phyloP scores from a whole-genome alignment of 305 asterid species.

The Fraxinus platypoda region DNA sequence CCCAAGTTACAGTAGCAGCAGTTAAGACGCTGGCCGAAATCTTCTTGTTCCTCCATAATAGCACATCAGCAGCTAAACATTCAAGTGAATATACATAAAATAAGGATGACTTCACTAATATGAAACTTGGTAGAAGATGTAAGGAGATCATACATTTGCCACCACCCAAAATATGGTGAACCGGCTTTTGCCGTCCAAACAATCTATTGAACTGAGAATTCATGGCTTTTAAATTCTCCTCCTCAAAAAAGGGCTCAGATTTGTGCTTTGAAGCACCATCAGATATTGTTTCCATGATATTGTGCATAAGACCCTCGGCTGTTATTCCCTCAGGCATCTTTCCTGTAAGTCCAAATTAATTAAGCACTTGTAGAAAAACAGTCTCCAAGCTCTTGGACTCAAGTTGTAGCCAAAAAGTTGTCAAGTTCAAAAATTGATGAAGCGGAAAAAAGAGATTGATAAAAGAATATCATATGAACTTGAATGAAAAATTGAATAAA shows the following conservation, averaged over 20 bases:
- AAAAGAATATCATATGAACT: neutral
- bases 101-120: neutral
- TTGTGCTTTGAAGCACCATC: conserved; percentile 59
- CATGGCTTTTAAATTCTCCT: conserved; percentile 42
- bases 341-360: conserved; percentile 9
- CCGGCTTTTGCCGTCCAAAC: conserved; percentile 81
- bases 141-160: conserved; percentile 61
- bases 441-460: neutral
- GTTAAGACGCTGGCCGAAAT: conserved; percentile 65
- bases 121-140: neutral
- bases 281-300: conserved; percentile 57
- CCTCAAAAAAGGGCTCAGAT: conserved; percentile 50
- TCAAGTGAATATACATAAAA: conserved; percentile 8
- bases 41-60: conserved; percentile 87
- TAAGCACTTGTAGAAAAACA: neutral
- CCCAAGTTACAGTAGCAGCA: conserved; percentile 68
- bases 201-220: conserved; percentile 53
- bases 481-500: neutral
- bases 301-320: conserved; percentile 57
- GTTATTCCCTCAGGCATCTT: conserved; percentile 75
- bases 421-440: neutral
- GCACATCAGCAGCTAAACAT: conserved; percentile 72
- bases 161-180: conserved; percentile 76
- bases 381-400: neutral
- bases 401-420: neutral